Conservation (phyloP, 495 filamentous ascomycete genomes). For the Friedmanniomyces endolithicus region DNA sequence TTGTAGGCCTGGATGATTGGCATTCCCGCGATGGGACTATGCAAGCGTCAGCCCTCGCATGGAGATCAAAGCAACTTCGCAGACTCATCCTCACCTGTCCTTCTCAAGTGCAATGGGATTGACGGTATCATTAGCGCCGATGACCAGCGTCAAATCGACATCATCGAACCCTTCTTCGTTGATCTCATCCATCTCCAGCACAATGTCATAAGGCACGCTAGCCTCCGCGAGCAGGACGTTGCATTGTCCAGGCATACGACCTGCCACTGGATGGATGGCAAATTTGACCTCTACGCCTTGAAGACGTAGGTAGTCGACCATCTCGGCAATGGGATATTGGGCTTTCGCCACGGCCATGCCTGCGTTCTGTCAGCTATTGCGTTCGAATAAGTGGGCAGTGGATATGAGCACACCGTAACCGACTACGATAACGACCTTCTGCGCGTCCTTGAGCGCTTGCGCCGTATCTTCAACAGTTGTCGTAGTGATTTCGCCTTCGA, state of each 20-base stretch:
- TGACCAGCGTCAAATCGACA: conserved; percentile 73
- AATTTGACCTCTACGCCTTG: conserved; percentile 70
- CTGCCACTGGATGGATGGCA: conserved; percentile 72
- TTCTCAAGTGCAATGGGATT: conserved; percentile 73
- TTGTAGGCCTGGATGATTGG: conserved; percentile 79
- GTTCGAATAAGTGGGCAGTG: not conserved
- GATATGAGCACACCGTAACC: conserved; percentile 48
- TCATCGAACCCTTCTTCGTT: conserved; percentile 67
- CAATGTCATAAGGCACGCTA: conserved; percentile 71
- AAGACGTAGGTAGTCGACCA: conserved; percentile 53
- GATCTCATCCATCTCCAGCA: conserved; percentile 82
- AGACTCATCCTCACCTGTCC: conserved; percentile 33
- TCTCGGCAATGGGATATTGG: conserved; percentile 71
- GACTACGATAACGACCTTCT: conserved; percentile 70
- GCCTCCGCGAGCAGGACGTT: conserved; percentile 76
- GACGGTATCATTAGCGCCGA: conserved; percentile 76
- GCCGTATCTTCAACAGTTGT: conserved; percentile 64
- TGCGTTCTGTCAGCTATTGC: not conserved
- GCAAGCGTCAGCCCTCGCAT: conserved; percentile 1
- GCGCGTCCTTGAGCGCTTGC: conserved; percentile 53
- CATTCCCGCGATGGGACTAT: conserved; percentile 65
- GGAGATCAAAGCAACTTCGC: not conserved
- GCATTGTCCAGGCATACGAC: conserved; percentile 77
- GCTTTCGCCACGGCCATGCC: conserved; percentile 75
- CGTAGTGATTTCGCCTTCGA: conserved; percentile 59